These are phyloP conservation scores for Lenwebbia sp. DNA, from an alignment of 345 rosid genomes.

Conservation along the genomic window DNA sequence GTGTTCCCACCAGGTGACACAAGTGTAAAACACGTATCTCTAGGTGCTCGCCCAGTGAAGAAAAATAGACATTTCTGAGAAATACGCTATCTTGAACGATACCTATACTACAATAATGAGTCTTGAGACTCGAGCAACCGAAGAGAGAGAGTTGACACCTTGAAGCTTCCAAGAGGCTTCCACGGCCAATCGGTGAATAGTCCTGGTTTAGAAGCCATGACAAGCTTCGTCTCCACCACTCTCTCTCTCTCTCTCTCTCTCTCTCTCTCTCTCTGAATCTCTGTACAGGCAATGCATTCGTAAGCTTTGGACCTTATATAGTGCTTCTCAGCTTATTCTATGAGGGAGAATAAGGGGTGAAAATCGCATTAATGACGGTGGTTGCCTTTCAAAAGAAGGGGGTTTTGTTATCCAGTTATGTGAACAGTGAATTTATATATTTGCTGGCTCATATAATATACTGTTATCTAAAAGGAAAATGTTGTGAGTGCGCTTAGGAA, in stretches of 20 bases:
- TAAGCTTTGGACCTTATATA: neutral
- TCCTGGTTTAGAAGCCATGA: conserved; percentile 61
- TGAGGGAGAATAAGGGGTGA: neutral
- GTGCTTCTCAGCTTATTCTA: neutral
- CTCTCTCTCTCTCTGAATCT: neutral
- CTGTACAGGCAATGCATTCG: neutral
- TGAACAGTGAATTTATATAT: neutral
- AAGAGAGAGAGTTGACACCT: conserved; percentile 11
- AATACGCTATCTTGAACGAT: neutral
- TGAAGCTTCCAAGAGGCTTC: conserved; percentile 49
- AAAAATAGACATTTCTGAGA: neutral
- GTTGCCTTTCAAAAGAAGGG: too few species aligned
- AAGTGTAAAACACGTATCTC: neutral
- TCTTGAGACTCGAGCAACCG: too few species aligned
- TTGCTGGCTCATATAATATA: too few species aligned
- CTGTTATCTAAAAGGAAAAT: too few species aligned
- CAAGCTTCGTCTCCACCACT: neutral
- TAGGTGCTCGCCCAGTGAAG: neutral
- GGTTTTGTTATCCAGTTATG: too few species aligned
- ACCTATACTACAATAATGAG: neutral
- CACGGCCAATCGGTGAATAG: conserved; percentile 64
- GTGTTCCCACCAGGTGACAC: neutral
- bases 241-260: neutral
- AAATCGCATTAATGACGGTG: too few species aligned
- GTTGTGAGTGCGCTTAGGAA: too few species aligned